A percentile compares a stretch with the other conserved stretches of the same genome.
phyloP scores from a whole-genome alignment of 1,284 basidiomycete species.

The Apiotrichum veenhuisii region DNA sequence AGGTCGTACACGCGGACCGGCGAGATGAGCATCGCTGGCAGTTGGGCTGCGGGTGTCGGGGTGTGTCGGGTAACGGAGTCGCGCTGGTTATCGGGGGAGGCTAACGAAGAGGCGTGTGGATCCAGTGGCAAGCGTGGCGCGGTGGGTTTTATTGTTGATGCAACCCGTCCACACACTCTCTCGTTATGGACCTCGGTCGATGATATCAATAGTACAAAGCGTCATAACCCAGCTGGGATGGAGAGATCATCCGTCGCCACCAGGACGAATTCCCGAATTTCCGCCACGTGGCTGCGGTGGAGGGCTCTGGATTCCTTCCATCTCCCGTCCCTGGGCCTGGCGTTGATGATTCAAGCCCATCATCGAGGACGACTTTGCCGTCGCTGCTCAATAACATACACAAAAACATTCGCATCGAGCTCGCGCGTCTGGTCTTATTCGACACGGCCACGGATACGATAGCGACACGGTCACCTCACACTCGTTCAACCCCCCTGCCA shows the following conservation, averaged over 20 bases:
- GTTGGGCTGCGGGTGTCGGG: not conserved
- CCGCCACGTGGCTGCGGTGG: not conserved
- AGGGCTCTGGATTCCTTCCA: not conserved
- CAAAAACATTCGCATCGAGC: not conserved
- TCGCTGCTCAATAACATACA: not conserved
- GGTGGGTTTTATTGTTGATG: too few relatives aligned
- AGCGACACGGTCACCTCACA: not conserved
- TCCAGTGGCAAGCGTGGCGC: too few relatives aligned
- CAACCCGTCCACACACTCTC: too few relatives aligned
- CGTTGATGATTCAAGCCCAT: too few relatives aligned
- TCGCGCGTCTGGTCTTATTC: not conserved
- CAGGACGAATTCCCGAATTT: not conserved
- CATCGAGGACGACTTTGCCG: too few relatives aligned
- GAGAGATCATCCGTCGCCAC: too few relatives aligned
- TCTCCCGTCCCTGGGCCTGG: not conserved
- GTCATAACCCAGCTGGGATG: not conserved
- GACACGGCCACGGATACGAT: not conserved
- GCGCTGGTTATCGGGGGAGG: not conserved
- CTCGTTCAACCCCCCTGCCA: not conserved
- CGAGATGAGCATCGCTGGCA: conserved; percentile 18
- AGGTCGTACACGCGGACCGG: conserved; percentile 15
- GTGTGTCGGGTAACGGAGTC: not conserved
- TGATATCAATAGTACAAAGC: too few relatives aligned
- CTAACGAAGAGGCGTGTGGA: too few relatives aligned
- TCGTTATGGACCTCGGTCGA: too few relatives aligned